Conservation (phyloP, 169 alveolate species). For the Babesia sp. region DNA sequence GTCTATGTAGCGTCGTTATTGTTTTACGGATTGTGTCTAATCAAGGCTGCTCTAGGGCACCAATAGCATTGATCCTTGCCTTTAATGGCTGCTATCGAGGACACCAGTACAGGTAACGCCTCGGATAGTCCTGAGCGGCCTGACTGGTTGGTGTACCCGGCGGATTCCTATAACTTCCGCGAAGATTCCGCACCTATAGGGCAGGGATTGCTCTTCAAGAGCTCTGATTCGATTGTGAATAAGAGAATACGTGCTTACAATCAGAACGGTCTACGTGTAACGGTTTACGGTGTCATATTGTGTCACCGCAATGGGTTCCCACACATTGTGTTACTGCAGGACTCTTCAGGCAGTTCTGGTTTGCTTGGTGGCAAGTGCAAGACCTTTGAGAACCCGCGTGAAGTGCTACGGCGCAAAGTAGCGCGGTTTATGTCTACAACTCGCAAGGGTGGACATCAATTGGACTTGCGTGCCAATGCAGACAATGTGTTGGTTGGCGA, state of each 20-base stretch:
- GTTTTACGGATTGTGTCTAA: background rate
- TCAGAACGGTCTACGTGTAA: constrained; percentile 69
- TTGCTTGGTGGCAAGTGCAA: constrained; percentile 74
- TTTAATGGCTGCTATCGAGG: too few relatives aligned
- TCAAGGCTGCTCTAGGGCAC: too few relatives aligned
- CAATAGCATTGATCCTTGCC: too few relatives aligned
- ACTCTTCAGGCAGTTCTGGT: constrained; percentile 54
- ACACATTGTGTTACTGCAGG: constrained; percentile 50
- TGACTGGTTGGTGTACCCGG: constrained; percentile 66
- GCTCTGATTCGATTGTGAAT: constrained; percentile 15
- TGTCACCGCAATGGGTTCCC: constrained; percentile 77
- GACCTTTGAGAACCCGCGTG: constrained; percentile 70
- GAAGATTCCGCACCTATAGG: constrained; percentile 37
- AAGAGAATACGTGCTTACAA: constrained; percentile 68
- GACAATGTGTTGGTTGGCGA: constrained; percentile 72
- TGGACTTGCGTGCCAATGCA: constrained; percentile 43
- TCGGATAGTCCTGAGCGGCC: constrained; percentile 20
- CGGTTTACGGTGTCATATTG: constrained; percentile 71
- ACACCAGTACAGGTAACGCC: background rate
- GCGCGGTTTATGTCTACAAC: constrained; percentile 63
- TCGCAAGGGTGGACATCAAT: constrained; percentile 23
- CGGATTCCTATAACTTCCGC: constrained; percentile 34
- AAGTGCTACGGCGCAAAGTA: constrained; percentile 62
- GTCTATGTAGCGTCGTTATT: too few relatives aligned
- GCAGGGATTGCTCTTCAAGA: constrained; percentile 36